phyloP scores from a whole-genome alignment of 768 basidiomycete species.

The Serendipita sp. region DNA sequence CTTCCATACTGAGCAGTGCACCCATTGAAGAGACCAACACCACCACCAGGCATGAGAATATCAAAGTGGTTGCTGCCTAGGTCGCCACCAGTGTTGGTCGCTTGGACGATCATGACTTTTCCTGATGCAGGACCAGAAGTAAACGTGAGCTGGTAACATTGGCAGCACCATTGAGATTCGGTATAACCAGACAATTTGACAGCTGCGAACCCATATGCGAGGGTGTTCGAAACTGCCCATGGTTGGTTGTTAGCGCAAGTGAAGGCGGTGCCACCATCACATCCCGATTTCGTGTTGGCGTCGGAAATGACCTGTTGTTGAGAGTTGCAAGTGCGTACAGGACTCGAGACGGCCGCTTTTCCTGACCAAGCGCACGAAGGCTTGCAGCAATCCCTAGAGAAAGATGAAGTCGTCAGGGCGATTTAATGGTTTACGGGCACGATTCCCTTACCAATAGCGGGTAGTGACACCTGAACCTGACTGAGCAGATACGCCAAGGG shows the following conservation, averaged over 20 bases:
- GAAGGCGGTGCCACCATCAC: constrained; percentile 10
- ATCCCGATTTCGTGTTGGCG: constrained; percentile 8
- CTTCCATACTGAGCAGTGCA: constrained; percentile 14
- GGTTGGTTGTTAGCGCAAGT: constrained; percentile 11
- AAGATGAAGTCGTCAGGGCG: neutral
- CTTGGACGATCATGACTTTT: constrained; percentile 16
- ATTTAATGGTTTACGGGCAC: neutral
- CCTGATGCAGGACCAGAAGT: constrained; percentile 14
- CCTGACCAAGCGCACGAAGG: constrained; percentile 12
- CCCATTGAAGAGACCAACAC: constrained; percentile 14
- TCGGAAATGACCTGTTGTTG: constrained; percentile 7
- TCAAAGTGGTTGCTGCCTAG: neutral
- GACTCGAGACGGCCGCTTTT: constrained; percentile 10
- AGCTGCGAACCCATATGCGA: constrained; percentile 12
- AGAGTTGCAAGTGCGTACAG: constrained; percentile 11
- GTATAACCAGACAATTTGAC: constrained; percentile 10
- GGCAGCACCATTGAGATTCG: constrained; percentile 14
- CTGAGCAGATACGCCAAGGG: constrained; percentile 3
- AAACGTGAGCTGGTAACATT: constrained; percentile 17
- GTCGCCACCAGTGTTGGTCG: constrained; percentile 15
- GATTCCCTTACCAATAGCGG: constrained; percentile 8
- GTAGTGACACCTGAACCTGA: constrained; percentile 8
- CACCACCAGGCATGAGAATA: constrained; percentile 14
- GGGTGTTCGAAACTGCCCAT: constrained; percentile 10
- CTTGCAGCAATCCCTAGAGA: constrained; percentile 12